phyloP scores from a whole-genome alignment of 805 yeast species.

The Cyberlindnera americana region DNA sequence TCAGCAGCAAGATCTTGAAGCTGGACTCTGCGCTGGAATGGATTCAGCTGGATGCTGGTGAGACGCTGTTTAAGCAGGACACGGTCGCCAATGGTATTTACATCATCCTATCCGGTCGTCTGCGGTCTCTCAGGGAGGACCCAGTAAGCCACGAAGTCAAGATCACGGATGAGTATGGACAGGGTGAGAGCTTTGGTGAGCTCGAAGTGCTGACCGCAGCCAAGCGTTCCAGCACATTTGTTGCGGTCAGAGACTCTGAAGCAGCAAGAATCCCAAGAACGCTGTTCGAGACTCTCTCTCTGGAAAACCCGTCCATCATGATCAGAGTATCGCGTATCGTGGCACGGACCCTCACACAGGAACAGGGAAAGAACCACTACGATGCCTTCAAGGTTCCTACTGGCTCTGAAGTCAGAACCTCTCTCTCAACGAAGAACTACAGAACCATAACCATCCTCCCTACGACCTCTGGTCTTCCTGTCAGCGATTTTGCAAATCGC shows the following conservation, averaged over 20 bases:
- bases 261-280: constrained; percentile 90
- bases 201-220: constrained; percentile 87
- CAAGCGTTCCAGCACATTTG: constrained; percentile 61
- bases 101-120: constrained; percentile 82
- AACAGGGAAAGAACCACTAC: constrained; percentile 13
- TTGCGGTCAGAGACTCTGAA: constrained; percentile 92
- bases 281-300: constrained; percentile 77
- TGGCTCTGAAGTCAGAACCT: constrained; percentile 14
- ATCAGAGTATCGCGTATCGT: constrained; percentile 85
- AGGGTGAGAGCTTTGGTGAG: constrained; percentile 93
- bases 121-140: constrained; percentile 48
- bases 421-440: constrained; percentile 44
- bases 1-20: constrained; percentile 64
- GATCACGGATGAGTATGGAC: constrained; percentile 77
- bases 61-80: constrained; percentile 72
- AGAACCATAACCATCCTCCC: constrained; percentile 86
- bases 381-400: constrained; percentile 30
- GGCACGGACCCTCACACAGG: constrained; percentile 48
- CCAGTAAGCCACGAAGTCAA: constrained; percentile 26
- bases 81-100: constrained; percentile 89
- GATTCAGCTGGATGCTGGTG: constrained; percentile 89
- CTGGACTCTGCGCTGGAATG: constrained; percentile 93
- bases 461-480: constrained; percentile 76
- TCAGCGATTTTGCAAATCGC: constrained; percentile 74
- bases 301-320: constrained; percentile 86